Evolutionary conservation across 331 rosid genomes (phyloP), one percentile per base, ranked within the genome.

Genomic region (Cydonia oblonga): DNA sequence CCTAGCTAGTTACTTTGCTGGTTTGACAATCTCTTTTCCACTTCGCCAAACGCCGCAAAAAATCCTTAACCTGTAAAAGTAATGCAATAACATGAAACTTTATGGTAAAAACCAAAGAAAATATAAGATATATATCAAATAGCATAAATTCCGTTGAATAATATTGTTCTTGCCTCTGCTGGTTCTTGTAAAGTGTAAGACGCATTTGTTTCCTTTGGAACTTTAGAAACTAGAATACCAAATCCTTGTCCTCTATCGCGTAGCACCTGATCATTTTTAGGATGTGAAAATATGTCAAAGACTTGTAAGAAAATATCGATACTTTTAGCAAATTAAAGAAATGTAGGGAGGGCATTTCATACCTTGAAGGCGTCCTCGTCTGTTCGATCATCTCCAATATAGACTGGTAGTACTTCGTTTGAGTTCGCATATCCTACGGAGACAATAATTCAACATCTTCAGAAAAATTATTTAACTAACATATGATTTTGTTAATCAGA

Each of bases 301-400:
- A 16, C 22, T 46, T 49, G 25, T 40, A 42, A 15, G 9, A 38
- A 68, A 29, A 40, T 40, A 30, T 30, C 10, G 38, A 7, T 26
- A 28, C 20, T 15, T 3, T 7, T 5, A 9, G 12, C 38, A 60
- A 60, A 60, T 60, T 60, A 60, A 25, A 15, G 38, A 60, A 26
- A 28, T 14, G 51, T 18, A 30, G 26, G 22, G 59, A 35, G 5
- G 12, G 35, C 30, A 75, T 79, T 26, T 59, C 26, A 66, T 84
- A 90, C 98, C 96, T 89, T 88, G 65, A 93, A 93, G 35, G 98
- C 98, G 78, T 93, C 98, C 77, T 93, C 98, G 19, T 93, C 98
- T 0, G 98, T 90, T 53, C 84, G 87, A 84, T 93, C 98, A 80
- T 93, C 98, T 62, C 98, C 98, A 9, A 93, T 88, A 25, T 93